These are phyloP conservation scores for Acanthamoeba sp. DNA, from an alignment of 208 protist genomes.

Conservation along the genomic window DNA sequence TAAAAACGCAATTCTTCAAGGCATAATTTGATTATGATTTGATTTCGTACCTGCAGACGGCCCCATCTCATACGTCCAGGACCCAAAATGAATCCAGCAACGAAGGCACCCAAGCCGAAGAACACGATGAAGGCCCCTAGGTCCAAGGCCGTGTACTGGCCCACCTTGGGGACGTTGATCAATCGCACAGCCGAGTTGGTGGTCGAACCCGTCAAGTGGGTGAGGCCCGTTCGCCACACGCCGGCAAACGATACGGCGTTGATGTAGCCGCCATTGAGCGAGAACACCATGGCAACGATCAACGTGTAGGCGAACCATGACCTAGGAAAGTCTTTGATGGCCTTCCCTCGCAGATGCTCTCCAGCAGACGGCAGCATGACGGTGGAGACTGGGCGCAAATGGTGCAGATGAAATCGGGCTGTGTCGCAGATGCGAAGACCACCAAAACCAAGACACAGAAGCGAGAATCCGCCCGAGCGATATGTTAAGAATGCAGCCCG, in stretches of 20 bases:
- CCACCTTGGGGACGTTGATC: slow-evolving; percentile 49
- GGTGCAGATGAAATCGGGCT: too few species aligned
- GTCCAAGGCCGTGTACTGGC: slow-evolving; percentile 29
- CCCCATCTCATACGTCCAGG: background rate
- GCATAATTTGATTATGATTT: background rate
- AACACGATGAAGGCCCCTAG: background rate
- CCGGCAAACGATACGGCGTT: slow-evolving; percentile 39
- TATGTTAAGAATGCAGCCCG: too few species aligned
- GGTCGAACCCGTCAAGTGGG: slow-evolving; percentile 41
- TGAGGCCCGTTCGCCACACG: slow-evolving; percentile 40
- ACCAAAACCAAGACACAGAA: background rate
- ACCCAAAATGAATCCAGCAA: background rate
- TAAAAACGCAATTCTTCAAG: too few species aligned
- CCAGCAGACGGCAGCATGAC: background rate
- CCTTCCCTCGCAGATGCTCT: slow-evolving; percentile 44
- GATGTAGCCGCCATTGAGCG: slow-evolving; percentile 32
- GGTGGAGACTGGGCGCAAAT: too few species aligned
- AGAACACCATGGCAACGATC: slow-evolving; percentile 4
- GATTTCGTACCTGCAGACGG: background rate
- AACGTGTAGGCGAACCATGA: slow-evolving; percentile 19
- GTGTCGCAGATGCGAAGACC: background rate
- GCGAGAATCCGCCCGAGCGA: too few species aligned
- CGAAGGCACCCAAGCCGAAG: slow-evolving; percentile 27
- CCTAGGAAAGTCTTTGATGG: background rate
- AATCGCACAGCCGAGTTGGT: slow-evolving; percentile 26